phyloP scores from a whole-genome alignment of 1,139 yeast genomes.

The Debaryomycetaceae sp. region DNA sequence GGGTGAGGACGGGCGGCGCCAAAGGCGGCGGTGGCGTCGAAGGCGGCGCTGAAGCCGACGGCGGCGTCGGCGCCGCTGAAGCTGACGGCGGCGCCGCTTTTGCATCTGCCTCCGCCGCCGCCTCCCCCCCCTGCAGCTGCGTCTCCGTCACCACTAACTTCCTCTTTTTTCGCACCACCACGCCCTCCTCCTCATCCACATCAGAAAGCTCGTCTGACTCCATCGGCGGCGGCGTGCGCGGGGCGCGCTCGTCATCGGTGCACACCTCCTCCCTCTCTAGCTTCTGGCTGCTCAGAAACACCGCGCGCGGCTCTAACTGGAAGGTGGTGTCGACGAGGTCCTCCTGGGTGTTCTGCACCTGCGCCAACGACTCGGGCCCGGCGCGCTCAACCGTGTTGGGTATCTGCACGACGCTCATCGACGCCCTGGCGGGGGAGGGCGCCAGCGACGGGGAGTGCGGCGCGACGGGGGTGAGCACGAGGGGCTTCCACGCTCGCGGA shows the following conservation, averaged over 20 bases:
- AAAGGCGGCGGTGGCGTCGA: slow-evolving; percentile 5
- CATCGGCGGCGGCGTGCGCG: neutral
- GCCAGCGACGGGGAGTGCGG: no score
- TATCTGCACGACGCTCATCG: slow-evolving; percentile 10
- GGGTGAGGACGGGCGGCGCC: slow-evolving; percentile 7
- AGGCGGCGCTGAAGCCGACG: slow-evolving; percentile 4
- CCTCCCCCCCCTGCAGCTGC: slow-evolving; percentile 5
- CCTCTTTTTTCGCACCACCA: slow-evolving; percentile 3
- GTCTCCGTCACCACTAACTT: slow-evolving; percentile 3
- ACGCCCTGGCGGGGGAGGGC: slow-evolving; percentile 7
- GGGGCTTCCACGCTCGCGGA: no score
- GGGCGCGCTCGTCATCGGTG: slow-evolving; percentile 13
- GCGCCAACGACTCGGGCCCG: slow-evolving; percentile 9
- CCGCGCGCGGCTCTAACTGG: slow-evolving; percentile 7
- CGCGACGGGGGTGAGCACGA: no score
- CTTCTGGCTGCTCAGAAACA: slow-evolving; percentile 12
- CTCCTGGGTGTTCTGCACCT: slow-evolving; percentile 9
- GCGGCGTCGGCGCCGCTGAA: slow-evolving; percentile 11
- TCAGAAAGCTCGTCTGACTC: slow-evolving; percentile 5
- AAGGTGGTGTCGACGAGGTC: slow-evolving; percentile 6
- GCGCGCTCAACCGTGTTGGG: slow-evolving; percentile 12
- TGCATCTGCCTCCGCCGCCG: slow-evolving; percentile 3
- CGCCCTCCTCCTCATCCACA: slow-evolving; percentile 8
- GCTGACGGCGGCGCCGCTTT: neutral
- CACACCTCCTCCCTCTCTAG: slow-evolving; percentile 11